phyloP scores from a whole-genome alignment of 352 stramenopile genomes.

The Phytopythium kandeliae region DNA sequence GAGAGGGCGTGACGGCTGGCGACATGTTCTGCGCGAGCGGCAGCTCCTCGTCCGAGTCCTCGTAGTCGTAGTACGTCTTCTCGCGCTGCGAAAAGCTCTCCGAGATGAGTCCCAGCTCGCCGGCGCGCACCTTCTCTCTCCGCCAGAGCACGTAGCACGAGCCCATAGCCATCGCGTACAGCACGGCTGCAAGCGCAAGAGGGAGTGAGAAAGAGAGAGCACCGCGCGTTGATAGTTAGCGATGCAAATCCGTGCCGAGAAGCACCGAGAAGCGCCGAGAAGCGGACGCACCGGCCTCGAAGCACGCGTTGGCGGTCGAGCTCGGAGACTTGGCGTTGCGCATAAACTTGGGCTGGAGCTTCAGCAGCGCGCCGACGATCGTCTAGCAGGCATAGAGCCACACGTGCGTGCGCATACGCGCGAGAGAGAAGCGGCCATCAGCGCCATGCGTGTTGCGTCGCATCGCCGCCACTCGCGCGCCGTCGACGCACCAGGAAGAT shows the following conservation, averaged over 20 bases:
- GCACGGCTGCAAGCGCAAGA: constrained; percentile 21
- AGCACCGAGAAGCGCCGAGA: background rate
- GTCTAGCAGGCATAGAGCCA: constrained; percentile 21
- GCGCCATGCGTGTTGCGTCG: background rate
- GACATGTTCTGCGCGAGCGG: constrained; percentile 67
- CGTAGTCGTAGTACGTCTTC: constrained; percentile 52
- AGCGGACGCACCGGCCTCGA: constrained; percentile 57
- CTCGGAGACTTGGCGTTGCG: constrained; percentile 67
- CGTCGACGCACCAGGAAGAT: constrained; percentile 59
- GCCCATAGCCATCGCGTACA: constrained; percentile 45
- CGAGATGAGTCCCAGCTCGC: constrained; percentile 33
- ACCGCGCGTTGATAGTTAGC: background rate
- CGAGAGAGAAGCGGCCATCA: constrained; percentile 7
- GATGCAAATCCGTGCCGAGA: no score
- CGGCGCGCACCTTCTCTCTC: constrained; percentile 38
- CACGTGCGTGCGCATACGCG: background rate
- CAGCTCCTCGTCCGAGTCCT: constrained; percentile 69
- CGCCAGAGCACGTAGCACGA: constrained; percentile 55
- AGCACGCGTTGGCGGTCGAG: constrained; percentile 65
- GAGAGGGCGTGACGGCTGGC: constrained; percentile 13
- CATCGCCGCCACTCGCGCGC: background rate
- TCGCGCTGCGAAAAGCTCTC: constrained; percentile 41
- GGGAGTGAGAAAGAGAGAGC: constrained; percentile 2
- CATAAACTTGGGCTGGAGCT: constrained; percentile 70
- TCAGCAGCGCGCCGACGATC: constrained; percentile 62